Conservation (phyloP, 2,329 filamentous ascomycete species). For the Diaporthe citriasiana region DNA sequence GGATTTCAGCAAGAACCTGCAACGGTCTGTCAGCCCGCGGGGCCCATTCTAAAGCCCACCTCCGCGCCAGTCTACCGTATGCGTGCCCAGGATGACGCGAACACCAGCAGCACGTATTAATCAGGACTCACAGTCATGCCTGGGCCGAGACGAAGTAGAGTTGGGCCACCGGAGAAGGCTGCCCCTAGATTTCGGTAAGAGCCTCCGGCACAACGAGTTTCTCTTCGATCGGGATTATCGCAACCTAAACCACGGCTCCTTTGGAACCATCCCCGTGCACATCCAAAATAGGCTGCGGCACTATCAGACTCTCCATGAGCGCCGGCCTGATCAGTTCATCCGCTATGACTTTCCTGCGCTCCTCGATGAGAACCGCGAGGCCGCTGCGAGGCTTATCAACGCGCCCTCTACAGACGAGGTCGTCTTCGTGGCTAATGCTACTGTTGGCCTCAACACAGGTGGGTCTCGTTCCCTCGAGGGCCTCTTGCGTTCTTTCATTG, state of each 20-base stretch:
- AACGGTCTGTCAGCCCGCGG: not conserved
- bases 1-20: too few relatives aligned
- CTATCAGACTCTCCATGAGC: slow-evolving; percentile 78
- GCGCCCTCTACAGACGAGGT: slow-evolving; percentile 71
- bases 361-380: slow-evolving; percentile 74
- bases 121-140: not conserved
- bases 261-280: slow-evolving; percentile 78
- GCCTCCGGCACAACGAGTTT: slow-evolving; percentile 72
- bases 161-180: not conserved
- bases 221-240: slow-evolving; percentile 76
- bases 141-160: not conserved
- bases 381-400: slow-evolving; percentile 76
- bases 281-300: slow-evolving; percentile 71
- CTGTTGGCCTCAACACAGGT: slow-evolving; percentile 78
- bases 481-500: not conserved
- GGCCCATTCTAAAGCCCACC: slow-evolving; percentile 2
- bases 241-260: slow-evolving; percentile 89
- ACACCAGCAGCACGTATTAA: not conserved
- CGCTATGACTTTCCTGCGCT: slow-evolving; percentile 74
- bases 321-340: slow-evolving; percentile 81
- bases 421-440: slow-evolving; percentile 87
- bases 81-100: not conserved
- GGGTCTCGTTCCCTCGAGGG: too few relatives aligned
- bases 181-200: slow-evolving; percentile 51
- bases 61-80: not conserved